Evolutionary conservation across 1,139 yeast genomes (phyloP).

Genomic region (Blastobotrys indianensis): DNA sequence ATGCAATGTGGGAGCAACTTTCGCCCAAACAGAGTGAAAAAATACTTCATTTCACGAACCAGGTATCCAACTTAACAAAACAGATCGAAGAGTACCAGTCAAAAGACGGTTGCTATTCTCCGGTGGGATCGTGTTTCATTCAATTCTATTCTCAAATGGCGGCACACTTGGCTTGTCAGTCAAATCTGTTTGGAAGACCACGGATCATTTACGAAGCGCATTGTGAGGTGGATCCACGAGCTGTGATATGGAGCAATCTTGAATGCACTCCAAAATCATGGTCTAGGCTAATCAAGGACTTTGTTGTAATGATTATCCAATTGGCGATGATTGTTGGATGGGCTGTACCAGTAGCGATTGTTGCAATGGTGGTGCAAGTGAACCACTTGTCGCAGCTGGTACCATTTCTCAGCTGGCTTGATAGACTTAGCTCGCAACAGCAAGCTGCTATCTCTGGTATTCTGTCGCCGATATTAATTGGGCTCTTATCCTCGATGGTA

Average conservation of each 20-base stretch:
- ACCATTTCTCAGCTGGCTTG: slow-evolving; percentile 57
- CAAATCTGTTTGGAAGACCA: slow-evolving; percentile 20
- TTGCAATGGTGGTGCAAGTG: slow-evolving; percentile 72
- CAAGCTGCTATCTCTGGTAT: slow-evolving; percentile 71
- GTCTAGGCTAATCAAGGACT: slow-evolving; percentile 19
- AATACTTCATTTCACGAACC: too few species aligned
- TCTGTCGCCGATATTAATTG: slow-evolving; percentile 61
- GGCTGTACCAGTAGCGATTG: slow-evolving; percentile 84
- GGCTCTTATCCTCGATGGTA: slow-evolving; percentile 61
- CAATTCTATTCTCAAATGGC: slow-evolving; percentile 28
- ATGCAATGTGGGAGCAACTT: too few species aligned
- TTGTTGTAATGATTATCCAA: slow-evolving; percentile 50
- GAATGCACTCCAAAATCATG: slow-evolving; percentile 4
- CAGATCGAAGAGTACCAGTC: too few species aligned
- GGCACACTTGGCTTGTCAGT: slow-evolving; percentile 31
- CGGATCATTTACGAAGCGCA: background rate
- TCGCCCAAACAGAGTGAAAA: too few species aligned
- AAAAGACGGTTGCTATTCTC: too few species aligned
- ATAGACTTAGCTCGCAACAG: slow-evolving; percentile 51
- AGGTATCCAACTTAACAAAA: too few species aligned
- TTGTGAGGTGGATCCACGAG: slow-evolving; percentile 27
- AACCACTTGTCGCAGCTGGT: slow-evolving; percentile 56
- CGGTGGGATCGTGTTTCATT: slow-evolving; percentile 28
- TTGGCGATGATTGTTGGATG: slow-evolving; percentile 60
- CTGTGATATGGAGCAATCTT: slow-evolving; percentile 30